Evolutionary conservation across 179 eudicot species (phyloP), one percentile per base, ranked within the genome.

Genomic region (Beta lomatogona): DNA sequence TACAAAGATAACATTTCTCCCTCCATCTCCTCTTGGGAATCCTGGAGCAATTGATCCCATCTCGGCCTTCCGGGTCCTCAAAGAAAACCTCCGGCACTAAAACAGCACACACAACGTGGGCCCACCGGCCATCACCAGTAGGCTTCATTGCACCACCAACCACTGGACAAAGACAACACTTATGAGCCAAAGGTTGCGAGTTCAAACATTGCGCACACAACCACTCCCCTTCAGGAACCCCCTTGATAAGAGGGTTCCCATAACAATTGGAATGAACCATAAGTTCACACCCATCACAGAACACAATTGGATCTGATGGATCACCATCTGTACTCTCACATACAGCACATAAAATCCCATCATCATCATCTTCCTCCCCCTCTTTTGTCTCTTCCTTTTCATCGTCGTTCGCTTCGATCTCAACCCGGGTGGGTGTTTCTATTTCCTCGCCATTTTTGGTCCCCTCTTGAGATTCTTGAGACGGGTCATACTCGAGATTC

Each of bases 191-290:
- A 52, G 71, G 10, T 6, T 54, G 74, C n/a, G 71, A 21, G 69
- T 77, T 74, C 12, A 70, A 70, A 70, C 99, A 96, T 82, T 82
- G 87, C 10, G 89, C 76, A 53, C 99, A 96, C 45, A 91, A 91
- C 99, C 99, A 96, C 52, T 96, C 99, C 0, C 98, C 99, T 19
- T 94, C 94, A 2, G 99, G 99, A 15, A 96, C 79, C 0, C 84
- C 89, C 1, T 89, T 79, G 0, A 85, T 75, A 0, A 96, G 86
- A 0, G 99, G 99, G 44, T 87, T 79, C 0, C 99, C 99, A 16
- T 94, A 96, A 71, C 99, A 96, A 6, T 89, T 81, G 44, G 92
- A 67, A 79, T 96, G 99, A 46, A 92, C 99, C 99, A 92, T 96
- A 0, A 96, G 81, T 19, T 94, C 93, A 77, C 99, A 96, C 2